Evolutionary conservation across 345 rosid genomes (phyloP).

Genomic region (Punica granatum): DNA sequence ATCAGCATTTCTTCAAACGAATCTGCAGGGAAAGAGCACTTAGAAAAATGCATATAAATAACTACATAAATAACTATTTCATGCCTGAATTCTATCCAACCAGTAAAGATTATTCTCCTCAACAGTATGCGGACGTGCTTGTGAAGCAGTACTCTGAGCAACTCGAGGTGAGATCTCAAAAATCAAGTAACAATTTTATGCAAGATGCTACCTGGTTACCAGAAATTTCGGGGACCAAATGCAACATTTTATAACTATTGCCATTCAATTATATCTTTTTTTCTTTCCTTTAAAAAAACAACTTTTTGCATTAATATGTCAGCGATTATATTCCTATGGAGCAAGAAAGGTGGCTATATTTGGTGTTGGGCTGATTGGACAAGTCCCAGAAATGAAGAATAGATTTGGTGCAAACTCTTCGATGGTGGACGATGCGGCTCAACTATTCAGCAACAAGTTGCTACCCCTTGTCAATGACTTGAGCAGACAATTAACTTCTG

Average conservation of each 20-base stretch:
- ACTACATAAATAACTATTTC: slow-evolving; percentile 33
- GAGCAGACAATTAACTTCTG: slow-evolving; percentile 16
- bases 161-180: slow-evolving; percentile 11
- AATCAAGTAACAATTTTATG: background rate
- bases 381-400: slow-evolving; percentile 10
- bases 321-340: slow-evolving; percentile 22
- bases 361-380: slow-evolving; percentile 27
- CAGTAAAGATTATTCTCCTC: slow-evolving; percentile 7
- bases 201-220: too few relatives aligned
- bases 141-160: slow-evolving; percentile 17
- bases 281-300: too few relatives aligned
- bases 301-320: too few relatives aligned
- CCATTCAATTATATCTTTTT: too few relatives aligned
- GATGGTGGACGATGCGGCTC: background rate
- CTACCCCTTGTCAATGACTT: slow-evolving; percentile 14
- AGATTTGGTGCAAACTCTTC: slow-evolving; percentile 11
- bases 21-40: slow-evolving; percentile 2
- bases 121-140: slow-evolving; percentile 18
- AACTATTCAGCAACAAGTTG: slow-evolving; percentile 19
- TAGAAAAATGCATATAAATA: slow-evolving; percentile 27
- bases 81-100: slow-evolving; percentile 16
- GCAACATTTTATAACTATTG: background rate
- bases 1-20: background rate
- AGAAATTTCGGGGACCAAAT: too few relatives aligned
- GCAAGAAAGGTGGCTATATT: slow-evolving; percentile 28